These are phyloP conservation scores for Oryza longistaminata DNA, from an alignment of 176 grass and related monocot species.

Conservation along the genomic window DNA sequence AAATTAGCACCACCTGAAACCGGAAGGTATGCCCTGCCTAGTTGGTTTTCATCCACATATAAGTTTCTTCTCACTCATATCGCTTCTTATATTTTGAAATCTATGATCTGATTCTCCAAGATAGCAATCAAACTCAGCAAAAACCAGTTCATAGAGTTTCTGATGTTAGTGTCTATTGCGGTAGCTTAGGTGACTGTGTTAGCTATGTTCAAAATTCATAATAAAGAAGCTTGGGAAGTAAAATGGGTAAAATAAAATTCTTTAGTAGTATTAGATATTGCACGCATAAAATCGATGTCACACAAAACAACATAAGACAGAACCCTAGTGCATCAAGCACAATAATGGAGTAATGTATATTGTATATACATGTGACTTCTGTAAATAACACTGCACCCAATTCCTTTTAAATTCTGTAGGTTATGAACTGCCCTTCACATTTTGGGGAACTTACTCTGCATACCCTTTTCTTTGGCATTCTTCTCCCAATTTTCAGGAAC, in stretches of 20 bases:
- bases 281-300: not conserved
- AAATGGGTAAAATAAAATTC: not conserved
- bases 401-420: not conserved
- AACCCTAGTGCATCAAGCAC: not conserved
- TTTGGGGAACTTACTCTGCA: not conserved
- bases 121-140: not conserved
- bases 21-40: not conserved
- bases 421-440: not conserved
- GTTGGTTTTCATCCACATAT: not conserved
- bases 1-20: not conserved
- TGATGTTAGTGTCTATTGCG: conserved; percentile 2
- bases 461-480: conserved; percentile 39
- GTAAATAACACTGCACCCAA: not conserved
- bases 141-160: not conserved
- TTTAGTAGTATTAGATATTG: not conserved
- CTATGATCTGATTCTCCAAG: not conserved
- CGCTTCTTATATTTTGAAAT: not conserved
- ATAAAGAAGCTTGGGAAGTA: not conserved
- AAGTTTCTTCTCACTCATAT: not conserved
- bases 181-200: not conserved
- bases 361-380: not conserved
- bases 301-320: not conserved
- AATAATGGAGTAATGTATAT: not conserved
- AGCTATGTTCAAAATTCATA: not conserved
- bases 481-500: conserved; percentile 59